phyloP scores from a whole-genome alignment of 2,329 filamentous ascomycete genomes.

The Epichloe glyceriae region DNA sequence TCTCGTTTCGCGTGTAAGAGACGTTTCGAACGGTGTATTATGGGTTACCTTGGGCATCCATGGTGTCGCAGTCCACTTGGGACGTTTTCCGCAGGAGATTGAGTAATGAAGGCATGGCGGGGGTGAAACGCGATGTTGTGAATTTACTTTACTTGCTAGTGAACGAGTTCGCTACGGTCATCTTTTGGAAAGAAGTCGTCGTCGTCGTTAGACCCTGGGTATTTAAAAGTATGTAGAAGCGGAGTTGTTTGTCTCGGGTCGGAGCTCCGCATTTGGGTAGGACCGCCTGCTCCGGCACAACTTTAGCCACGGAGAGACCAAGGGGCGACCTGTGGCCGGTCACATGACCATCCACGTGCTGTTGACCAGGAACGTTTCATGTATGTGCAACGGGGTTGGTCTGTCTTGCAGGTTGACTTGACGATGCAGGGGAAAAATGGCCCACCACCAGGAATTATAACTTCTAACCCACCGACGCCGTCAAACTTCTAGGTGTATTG shows the following conservation, averaged over 20 bases:
- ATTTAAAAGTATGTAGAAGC: too few species aligned
- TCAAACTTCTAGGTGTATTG: not conserved
- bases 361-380: not conserved
- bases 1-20: not conserved
- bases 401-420: not conserved
- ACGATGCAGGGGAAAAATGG: not conserved
- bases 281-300: not conserved
- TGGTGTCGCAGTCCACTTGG: conserved; percentile 23
- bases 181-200: too few species aligned
- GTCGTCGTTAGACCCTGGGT: too few species aligned
- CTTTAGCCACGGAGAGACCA: too few species aligned
- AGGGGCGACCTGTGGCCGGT: not conserved
- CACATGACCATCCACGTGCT: conserved; percentile 6
- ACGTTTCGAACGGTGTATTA: not conserved
- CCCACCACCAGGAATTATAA: not conserved
- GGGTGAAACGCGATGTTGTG: too few species aligned
- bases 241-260: not conserved
- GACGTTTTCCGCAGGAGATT: conserved; percentile 16
- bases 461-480: not conserved
- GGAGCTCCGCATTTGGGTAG: not conserved
- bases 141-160: too few species aligned
- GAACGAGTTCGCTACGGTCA: too few species aligned
- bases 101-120: conserved; percentile 15
- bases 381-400: not conserved
- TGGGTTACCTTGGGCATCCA: conserved; percentile 19